Conservation (phyloP, 257 asterid species). For the Hygrophila difformis region DNA sequence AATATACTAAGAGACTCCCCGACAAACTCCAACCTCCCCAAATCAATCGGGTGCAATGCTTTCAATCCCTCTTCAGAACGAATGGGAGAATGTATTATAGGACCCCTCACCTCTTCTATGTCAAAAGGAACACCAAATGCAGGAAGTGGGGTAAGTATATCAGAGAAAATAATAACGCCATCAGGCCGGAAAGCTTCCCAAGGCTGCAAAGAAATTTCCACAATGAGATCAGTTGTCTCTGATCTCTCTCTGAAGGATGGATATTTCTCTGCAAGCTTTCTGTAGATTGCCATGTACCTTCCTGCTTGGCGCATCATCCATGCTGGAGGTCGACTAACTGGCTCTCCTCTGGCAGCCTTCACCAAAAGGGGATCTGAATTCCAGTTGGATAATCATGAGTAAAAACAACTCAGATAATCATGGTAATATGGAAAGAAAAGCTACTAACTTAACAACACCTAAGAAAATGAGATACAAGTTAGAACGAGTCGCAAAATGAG, state of each 20-base stretch:
- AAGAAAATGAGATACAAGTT: too few species aligned
- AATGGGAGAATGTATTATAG: constrained; percentile 77
- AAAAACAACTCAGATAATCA: neutral
- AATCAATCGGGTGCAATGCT: constrained; percentile 63
- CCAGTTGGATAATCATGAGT: neutral
- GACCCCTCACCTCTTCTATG: constrained; percentile 88
- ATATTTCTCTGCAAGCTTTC: constrained; percentile 92
- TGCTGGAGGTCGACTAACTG: constrained; percentile 85
- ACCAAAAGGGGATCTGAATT: constrained; percentile 83
- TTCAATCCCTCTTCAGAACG: constrained; percentile 72
- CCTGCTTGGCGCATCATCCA: constrained; percentile 99
- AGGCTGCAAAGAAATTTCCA: constrained; percentile 98
- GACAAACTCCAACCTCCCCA: constrained; percentile 72
- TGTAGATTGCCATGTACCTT: constrained; percentile 91
- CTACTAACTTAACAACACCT: too few species aligned
- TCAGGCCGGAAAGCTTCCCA: constrained; percentile 97
- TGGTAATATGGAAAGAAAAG: too few species aligned
- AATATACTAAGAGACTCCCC: constrained; percentile 78
- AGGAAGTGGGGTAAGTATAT: constrained; percentile 92
- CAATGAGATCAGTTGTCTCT: constrained; percentile 99
- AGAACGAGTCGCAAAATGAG: too few species aligned
- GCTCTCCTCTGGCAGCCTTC: constrained; percentile 86
- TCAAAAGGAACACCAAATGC: constrained; percentile 98
- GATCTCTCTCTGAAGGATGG: constrained; percentile 99
- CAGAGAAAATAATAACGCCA: constrained; percentile 94